Evolutionary conservation across 495 filamentous ascomycete genomes (phyloP).

Genomic region (Trichoderma reesei): DNA sequence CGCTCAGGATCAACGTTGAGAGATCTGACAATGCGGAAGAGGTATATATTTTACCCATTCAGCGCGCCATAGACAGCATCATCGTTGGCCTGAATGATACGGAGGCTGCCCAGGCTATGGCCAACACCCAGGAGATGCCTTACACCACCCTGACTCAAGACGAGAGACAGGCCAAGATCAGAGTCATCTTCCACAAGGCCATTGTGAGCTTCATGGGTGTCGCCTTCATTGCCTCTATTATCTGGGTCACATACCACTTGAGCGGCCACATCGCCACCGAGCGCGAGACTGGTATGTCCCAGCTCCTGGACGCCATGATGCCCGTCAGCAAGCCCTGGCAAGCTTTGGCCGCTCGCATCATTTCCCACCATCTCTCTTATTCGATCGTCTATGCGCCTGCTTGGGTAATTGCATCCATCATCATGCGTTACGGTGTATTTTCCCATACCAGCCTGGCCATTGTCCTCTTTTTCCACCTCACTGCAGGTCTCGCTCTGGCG

Average conservation of each 20-base stretch:
- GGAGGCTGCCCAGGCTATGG: conserved; percentile 28
- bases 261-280: conserved; percentile 68
- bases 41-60: conserved; percentile 66
- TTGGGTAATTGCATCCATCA: conserved; percentile 58
- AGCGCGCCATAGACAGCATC: conserved; percentile 62
- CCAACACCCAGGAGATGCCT: conserved; percentile 53
- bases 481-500: conserved; percentile 53
- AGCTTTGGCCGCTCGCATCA: conserved; percentile 55
- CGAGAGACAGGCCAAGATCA: conserved; percentile 50
- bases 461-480: conserved; percentile 51
- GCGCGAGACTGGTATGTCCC: conserved; percentile 68
- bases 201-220: conserved; percentile 60
- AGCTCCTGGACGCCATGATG: conserved; percentile 76
- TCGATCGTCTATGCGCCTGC: conserved; percentile 56
- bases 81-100: conserved; percentile 44
- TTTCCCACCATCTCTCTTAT: conserved; percentile 60
- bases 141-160: conserved; percentile 59
- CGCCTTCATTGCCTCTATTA: conserved; percentile 56
- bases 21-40: conserved; percentile 55
- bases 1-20: conserved; percentile 45
- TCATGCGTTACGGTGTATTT: conserved; percentile 54
- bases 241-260: conserved; percentile 66
- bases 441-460: conserved; percentile 47
- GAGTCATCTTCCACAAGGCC: conserved; percentile 54
- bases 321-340: conserved; percentile 53